Base-by-base conservation (phyloP, 2,329 filamentous ascomycete genomes). In the Aspergillus sp. region DNA sequence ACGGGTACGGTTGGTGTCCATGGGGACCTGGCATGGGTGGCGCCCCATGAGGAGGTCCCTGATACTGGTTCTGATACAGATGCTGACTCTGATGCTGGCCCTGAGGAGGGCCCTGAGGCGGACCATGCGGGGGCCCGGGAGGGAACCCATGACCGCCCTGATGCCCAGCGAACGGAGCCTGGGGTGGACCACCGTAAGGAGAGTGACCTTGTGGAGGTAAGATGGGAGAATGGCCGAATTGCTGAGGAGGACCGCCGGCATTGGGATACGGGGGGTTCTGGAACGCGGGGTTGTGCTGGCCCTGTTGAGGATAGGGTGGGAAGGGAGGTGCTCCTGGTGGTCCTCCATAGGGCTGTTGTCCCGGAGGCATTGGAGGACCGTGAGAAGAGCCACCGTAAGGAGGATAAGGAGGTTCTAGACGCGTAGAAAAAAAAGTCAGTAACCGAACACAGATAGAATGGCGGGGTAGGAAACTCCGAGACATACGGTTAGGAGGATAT, bases 381-480 rank as follows among this genome's bases (percentile, higher is more conserved):
- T 42, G 14, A 42, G 72, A 67, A 16, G 66, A 18, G 59, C 65
- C 52, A 20, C 50, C 67, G 18, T 75, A 73, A 29, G 60, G 67
- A 52, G 69, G 67, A 52, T 73, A 69, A 2, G 63, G 65, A 52
- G 68, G 68, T 56, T 67, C 67, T 42, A n/a, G 14, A 42, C 36
- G 16, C 26, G 26, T 9, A 29, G 26, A 36, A 36, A 36, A 36
- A 42, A 39, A 39, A 42, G 36, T 42, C 36, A 42, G 36, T n/a
- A 16, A n/a, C 16, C 0, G 16, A 9, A 5, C 16, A 5, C 36
- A 42, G 5, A n/a, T 16, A 3, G 36, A 7, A 7, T 18, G 7
- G 36, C 36, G 36, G 36, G 36, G 36, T 42, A 42, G 16, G 16
- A 42, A 14, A 42, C 16, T 7, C 16, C 12, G 36, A 14, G 5